A percentile compares a stretch with the other conserved stretches of the same genome.
Conservation (phyloP, 169 alveolate species). For the Plasmodium gaboni region DNA sequence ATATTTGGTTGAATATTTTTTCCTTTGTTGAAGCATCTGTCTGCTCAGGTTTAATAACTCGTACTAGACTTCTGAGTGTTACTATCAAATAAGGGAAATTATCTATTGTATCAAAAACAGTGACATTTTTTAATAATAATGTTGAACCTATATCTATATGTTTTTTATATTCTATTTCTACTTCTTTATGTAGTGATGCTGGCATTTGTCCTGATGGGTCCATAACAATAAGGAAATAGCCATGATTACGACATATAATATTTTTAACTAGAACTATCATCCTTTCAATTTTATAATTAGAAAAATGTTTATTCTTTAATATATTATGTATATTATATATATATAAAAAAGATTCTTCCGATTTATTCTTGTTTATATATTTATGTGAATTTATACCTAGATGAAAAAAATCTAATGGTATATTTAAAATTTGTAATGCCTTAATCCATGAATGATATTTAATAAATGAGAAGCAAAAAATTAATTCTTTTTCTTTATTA, state of each 20-base stretch:
- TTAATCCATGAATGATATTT: constrained; percentile 66
- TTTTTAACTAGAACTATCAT: constrained; percentile 56
- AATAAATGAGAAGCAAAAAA: constrained; percentile 55
- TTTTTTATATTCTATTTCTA: constrained; percentile 65
- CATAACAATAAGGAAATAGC: constrained; percentile 54
- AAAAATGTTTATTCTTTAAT: constrained; percentile 45
- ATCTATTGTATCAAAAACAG: constrained; percentile 54
- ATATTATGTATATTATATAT: constrained; percentile 62
- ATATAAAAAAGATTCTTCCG: constrained; percentile 28
- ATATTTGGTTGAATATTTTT: constrained; percentile 11
- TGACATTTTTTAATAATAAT: constrained; percentile 51
- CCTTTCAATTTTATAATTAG: constrained; percentile 34
- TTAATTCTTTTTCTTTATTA: constrained; percentile 43
- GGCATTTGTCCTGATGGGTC: constrained; percentile 76
- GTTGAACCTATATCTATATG: constrained; percentile 60
- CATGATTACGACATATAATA: constrained; percentile 53
- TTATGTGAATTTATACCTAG: constrained; percentile 59
- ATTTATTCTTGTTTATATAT: constrained; percentile 1
- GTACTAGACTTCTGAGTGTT: constrained; percentile 62
- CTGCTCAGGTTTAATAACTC: constrained; percentile 65
- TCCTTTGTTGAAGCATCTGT: constrained; percentile 37
- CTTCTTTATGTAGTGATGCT: constrained; percentile 72
- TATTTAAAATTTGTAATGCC: constrained; percentile 38
- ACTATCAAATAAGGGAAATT: constrained; percentile 61
- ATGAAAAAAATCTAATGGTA: constrained; percentile 64